Evolutionary conservation across 202 grass and related monocot species (phyloP).

Genomic region (Schoenoplectus triqueter): DNA sequence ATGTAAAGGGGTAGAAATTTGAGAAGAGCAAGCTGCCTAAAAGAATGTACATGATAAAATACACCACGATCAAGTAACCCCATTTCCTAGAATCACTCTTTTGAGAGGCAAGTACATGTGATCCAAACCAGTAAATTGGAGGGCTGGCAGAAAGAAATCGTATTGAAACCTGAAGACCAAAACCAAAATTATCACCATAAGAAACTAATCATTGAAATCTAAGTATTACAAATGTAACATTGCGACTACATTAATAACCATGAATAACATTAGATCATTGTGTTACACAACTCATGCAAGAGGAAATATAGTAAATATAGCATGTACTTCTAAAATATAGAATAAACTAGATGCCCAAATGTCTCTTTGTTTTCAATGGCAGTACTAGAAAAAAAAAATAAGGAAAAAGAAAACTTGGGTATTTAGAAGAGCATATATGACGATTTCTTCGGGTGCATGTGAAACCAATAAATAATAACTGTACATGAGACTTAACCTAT

Average conservation of each 20-base stretch:
- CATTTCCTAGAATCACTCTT: slow-evolving; percentile 52
- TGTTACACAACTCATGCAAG: neutral
- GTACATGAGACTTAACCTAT: neutral
- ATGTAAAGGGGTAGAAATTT: slow-evolving; percentile 96
- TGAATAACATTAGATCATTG: neutral
- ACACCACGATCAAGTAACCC: slow-evolving; percentile 68
- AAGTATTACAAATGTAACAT: neutral
- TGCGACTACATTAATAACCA: neutral
- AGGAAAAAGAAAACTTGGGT: neutral
- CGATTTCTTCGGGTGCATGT: neutral
- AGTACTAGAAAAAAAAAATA: neutral
- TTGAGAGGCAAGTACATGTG: slow-evolving; percentile 45
- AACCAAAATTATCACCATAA: slow-evolving; percentile 15
- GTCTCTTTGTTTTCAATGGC: neutral
- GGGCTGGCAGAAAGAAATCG: slow-evolving; percentile 82
- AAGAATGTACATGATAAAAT: slow-evolving; percentile 77
- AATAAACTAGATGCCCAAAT: neutral
- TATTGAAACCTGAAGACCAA: slow-evolving; percentile 60
- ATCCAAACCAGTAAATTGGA: slow-evolving; percentile 83
- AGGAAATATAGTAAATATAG: slow-evolving; percentile 13
- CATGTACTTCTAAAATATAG: neutral
- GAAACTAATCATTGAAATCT: neutral
- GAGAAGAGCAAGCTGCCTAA: slow-evolving; percentile 87
- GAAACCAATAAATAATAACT: slow-evolving; percentile 5
- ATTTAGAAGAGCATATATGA: neutral